A percentile compares a stretch with the other conserved stretches of the same genome.
Evolutionary conservation across 1,284 basidiomycete genomes (phyloP).

Genomic region (Pascua guehoae): DNA sequence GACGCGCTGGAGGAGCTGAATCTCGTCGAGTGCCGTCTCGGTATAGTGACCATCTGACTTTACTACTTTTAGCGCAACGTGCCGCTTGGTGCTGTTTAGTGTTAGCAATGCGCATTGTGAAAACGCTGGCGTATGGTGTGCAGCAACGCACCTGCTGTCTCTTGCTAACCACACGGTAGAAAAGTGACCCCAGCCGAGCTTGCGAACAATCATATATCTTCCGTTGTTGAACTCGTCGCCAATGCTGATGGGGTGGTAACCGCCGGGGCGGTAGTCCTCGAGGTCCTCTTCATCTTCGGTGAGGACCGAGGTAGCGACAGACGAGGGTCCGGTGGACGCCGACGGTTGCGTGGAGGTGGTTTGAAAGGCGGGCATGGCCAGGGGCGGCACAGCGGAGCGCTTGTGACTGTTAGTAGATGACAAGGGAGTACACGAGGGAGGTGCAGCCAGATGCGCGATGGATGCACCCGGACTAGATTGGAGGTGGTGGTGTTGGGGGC

Average conservation of each 20-base stretch:
- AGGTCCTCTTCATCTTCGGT: conserved; percentile 52
- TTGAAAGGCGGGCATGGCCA: conserved; percentile 15
- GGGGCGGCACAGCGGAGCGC: background rate
- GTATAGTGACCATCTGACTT: conserved; percentile 97
- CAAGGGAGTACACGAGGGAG: background rate
- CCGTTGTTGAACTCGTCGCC: conserved; percentile 87
- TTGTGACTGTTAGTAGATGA: background rate
- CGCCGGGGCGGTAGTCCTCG: conserved; percentile 78
- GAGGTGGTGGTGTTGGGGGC: background rate
- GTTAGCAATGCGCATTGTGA: background rate
- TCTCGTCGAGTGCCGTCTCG: conserved; percentile 97
- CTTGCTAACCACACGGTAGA: conserved; percentile 88
- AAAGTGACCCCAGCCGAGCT: conserved; percentile 98
- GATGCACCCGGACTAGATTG: background rate
- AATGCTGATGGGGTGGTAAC: conserved; percentile 93
- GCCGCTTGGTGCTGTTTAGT: conserved; percentile 73
- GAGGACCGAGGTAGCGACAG: conserved; percentile 42
- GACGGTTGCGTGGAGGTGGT: conserved; percentile 9
- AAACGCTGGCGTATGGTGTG: background rate
- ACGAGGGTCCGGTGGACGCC: conserved; percentile 31
- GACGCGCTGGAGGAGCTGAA: conserved; percentile 92
- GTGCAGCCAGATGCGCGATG: too few species aligned
- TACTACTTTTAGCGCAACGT: conserved; percentile 98
- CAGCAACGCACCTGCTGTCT: conserved; percentile 69
- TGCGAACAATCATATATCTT: conserved; percentile 86